A percentile compares a stretch with the other conserved stretches of the same genome.
Conservation (phyloP, 371 early-diverging fungal genomes). For the Rhizopus arrhizus region DNA sequence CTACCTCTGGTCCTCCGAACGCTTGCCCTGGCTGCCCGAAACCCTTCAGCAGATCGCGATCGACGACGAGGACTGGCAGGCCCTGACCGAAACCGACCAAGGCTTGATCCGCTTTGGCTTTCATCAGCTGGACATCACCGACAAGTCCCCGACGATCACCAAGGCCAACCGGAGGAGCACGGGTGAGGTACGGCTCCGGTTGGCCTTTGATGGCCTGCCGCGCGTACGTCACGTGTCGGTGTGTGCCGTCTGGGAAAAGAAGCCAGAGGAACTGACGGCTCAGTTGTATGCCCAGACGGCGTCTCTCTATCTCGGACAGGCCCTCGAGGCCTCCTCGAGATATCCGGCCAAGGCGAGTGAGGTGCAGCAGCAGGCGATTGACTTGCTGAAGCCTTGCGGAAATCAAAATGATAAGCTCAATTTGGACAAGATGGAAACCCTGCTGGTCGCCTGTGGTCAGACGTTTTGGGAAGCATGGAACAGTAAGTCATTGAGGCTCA, state of each 20-base stretch:
- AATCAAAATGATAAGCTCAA: conserved; percentile 16
- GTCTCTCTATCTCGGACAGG: conserved; percentile 24
- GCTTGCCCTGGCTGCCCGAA: conserved; percentile 26
- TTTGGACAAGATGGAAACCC: conserved; percentile 14
- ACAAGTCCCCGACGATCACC: conserved; percentile 25
- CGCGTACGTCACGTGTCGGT: conserved; percentile 31
- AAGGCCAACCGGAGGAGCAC: conserved; percentile 20
- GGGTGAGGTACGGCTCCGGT: conserved; percentile 7
- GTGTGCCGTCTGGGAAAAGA: conserved; percentile 37
- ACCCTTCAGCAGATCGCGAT: conserved; percentile 9
- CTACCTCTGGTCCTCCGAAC: conserved; percentile 40
- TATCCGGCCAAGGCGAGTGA: conserved; percentile 13
- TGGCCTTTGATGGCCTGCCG: conserved; percentile 17
- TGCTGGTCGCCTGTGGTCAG: conserved; percentile 26
- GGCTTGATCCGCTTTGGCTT: conserved; percentile 22
- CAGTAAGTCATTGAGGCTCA: conserved; percentile 6
- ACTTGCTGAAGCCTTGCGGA: conserved; percentile 16
- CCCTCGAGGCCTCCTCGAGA: conserved; percentile 22
- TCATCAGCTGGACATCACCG: conserved; percentile 45
- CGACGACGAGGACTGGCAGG: conserved; percentile 5
- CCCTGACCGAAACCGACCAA: conserved; percentile 22
- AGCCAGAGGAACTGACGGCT: conserved; percentile 30
- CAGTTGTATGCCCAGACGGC: conserved; percentile 36
- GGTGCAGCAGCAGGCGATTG: conserved; percentile 21
- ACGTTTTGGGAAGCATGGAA: conserved; percentile 24